These are phyloP conservation scores for Pythium vanterpoolii DNA, from an alignment of 352 stramenopile species.

Conservation along the genomic window DNA sequence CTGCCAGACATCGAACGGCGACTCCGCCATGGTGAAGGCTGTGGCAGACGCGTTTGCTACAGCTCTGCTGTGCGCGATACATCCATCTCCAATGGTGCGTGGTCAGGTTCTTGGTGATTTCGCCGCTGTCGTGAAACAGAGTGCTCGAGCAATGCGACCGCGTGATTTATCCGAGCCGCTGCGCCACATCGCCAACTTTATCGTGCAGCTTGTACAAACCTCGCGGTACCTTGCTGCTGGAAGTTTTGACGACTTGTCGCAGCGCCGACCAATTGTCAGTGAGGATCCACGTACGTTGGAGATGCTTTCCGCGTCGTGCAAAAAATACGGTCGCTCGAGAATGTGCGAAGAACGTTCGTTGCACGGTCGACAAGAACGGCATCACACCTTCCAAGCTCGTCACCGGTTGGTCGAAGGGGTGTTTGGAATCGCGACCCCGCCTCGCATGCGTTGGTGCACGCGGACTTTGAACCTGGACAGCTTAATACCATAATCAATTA, in stretches of 20 bases:
- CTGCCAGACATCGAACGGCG: conserved; percentile 48
- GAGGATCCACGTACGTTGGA: conserved; percentile 38
- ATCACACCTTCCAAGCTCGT: not conserved
- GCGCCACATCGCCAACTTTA: conserved; percentile 73
- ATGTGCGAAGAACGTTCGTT: conserved; percentile 37
- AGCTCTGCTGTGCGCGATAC: conserved; percentile 71
- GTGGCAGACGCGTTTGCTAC: conserved; percentile 74
- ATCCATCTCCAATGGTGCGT: conserved; percentile 55
- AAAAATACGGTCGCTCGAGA: conserved; percentile 66
- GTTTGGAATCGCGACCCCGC: not conserved
- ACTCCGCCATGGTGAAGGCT: conserved; percentile 63
- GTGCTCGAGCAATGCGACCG: conserved; percentile 40
- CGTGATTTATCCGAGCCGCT: conserved; percentile 59
- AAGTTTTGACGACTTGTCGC: conserved; percentile 59
- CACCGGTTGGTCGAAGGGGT: not conserved
- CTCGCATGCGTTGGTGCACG: conserved; percentile 45
- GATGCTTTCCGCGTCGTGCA: conserved; percentile 62
- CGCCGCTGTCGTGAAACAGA: conserved; percentile 54
- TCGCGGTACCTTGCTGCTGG: conserved; percentile 56
- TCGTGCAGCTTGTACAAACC: conserved; percentile 67
- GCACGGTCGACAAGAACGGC: not conserved
- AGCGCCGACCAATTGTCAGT: conserved; percentile 45
- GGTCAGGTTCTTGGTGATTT: conserved; percentile 53
- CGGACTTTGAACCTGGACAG: conserved; percentile 66
- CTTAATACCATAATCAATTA: conserved; percentile 86